A percentile compares a stretch with the other conserved stretches of the same genome.
Conservation (phyloP, 768 basidiomycete species). For the Auricularia heimuer region DNA sequence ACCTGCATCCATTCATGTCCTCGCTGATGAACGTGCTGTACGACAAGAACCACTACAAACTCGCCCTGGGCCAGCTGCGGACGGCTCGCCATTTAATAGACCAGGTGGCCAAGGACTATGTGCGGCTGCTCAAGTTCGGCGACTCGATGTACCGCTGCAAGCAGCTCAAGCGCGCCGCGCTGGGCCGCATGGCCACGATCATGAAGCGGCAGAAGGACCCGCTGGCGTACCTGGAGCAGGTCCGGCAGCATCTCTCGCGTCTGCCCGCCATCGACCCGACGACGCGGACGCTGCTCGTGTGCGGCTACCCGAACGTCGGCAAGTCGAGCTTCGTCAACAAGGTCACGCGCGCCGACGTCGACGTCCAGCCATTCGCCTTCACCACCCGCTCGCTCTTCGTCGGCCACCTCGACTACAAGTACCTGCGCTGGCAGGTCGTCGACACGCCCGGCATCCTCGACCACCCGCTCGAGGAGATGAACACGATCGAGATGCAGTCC, state of each 20-base stretch:
- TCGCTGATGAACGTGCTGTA: constrained; percentile 97
- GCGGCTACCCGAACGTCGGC: constrained; percentile 98
- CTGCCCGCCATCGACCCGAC: constrained; percentile 97
- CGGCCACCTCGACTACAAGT: constrained; percentile 98
- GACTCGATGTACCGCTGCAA: constrained; percentile 97
- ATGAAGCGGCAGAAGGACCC: constrained; percentile 99
- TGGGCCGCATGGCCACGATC: constrained; percentile 98
- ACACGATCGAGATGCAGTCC: constrained; percentile 99
- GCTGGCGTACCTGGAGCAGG: constrained; percentile 96
- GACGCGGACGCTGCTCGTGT: constrained; percentile 93
- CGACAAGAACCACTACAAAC: constrained; percentile 99
- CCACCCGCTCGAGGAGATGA: constrained; percentile 98
- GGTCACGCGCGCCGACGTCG: constrained; percentile 97
- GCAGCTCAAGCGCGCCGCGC: constrained; percentile 93
- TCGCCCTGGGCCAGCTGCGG: constrained; percentile 92
- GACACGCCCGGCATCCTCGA: constrained; percentile 98
- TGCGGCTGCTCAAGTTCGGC: constrained; percentile 92
- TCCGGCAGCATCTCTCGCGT: constrained; percentile 97
- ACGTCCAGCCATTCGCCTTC: constrained; percentile 98
- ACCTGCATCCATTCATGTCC: constrained; percentile 92
- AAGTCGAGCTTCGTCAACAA: constrained; percentile 99
- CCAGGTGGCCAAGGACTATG: constrained; percentile 95
- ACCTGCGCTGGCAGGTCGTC: constrained; percentile 98
- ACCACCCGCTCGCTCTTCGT: constrained; percentile 98
- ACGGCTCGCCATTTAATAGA: constrained; percentile 95